A percentile compares a stretch with the other conserved stretches of the same genome.
These are phyloP conservation scores for Plasmodium inui DNA, from an alignment of 169 alveolate species.

Conservation along the genomic window DNA sequence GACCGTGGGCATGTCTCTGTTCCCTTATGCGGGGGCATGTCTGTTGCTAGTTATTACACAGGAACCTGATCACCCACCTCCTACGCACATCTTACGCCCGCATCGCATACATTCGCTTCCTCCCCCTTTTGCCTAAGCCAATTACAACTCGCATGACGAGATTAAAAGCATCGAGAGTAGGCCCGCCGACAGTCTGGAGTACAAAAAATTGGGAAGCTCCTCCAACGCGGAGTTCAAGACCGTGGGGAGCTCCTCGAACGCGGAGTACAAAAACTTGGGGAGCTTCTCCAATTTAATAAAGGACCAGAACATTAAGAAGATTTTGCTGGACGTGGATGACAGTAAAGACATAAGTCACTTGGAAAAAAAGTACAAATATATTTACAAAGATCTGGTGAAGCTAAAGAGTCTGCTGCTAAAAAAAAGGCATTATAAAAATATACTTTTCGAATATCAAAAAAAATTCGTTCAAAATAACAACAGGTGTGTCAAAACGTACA, in stretches of 20 bases:
- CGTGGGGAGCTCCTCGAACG: background rate
- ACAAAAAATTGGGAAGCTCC: constrained; percentile 45
- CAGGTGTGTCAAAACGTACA: constrained; percentile 72
- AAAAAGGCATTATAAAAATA: constrained; percentile 62
- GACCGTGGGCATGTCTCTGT: background rate
- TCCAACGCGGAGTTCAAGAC: background rate
- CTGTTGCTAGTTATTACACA: background rate
- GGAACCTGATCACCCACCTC: background rate
- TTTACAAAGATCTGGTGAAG: constrained; percentile 64
- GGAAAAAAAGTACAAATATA: constrained; percentile 53
- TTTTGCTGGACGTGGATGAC: constrained; percentile 50
- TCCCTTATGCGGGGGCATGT: background rate
- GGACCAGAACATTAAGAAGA: constrained; percentile 40
- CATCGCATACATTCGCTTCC: background rate
- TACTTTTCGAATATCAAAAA: constrained; percentile 63
- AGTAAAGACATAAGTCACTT: constrained; percentile 55
- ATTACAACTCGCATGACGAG: background rate
- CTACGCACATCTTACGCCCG: background rate
- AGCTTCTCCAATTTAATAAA: constrained; percentile 60
- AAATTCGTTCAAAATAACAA: constrained; percentile 57
- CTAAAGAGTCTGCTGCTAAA: constrained; percentile 56
- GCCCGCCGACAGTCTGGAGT: background rate
- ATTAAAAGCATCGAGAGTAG: background rate
- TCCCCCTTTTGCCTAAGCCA: constrained; percentile 11
- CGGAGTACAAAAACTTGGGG: constrained; percentile 36